phyloP scores from a whole-genome alignment of 176 grass and related monocot species.

The Zea mays region DNA sequence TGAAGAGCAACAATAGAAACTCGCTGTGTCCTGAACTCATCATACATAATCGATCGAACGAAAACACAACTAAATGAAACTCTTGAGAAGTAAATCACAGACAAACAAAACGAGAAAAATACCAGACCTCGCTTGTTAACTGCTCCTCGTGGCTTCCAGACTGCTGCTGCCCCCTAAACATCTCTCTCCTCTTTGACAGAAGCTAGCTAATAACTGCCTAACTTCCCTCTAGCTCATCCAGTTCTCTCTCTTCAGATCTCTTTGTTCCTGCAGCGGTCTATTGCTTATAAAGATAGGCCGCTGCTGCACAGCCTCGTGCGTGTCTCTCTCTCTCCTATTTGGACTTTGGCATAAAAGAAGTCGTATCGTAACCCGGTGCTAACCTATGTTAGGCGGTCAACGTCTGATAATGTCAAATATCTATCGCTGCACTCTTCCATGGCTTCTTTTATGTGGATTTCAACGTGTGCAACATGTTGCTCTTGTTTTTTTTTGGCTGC shows the following conservation, averaged over 20 bases:
- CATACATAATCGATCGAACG: not conserved
- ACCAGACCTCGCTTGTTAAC: slow-evolving; percentile 35
- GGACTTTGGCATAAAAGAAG: slow-evolving; percentile 59
- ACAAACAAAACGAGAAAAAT: not conserved
- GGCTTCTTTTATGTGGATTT: slow-evolving; percentile 52
- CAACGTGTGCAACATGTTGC: slow-evolving; percentile 74
- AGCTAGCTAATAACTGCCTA: slow-evolving; percentile 18
- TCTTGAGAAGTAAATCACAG: slow-evolving; percentile 9
- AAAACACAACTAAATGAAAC: slow-evolving; percentile 16
- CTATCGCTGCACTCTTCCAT: slow-evolving; percentile 52
- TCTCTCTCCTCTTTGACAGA: slow-evolving; percentile 38
- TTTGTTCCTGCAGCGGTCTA: slow-evolving; percentile 35
- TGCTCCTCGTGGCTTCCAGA: slow-evolving; percentile 28
- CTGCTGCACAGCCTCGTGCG: slow-evolving; percentile 17
- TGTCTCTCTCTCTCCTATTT: slow-evolving; percentile 38
- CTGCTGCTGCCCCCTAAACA: slow-evolving; percentile 41
- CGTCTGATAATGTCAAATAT: slow-evolving; percentile 63
- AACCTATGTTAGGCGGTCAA: slow-evolving; percentile 60
- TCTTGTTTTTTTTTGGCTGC: slow-evolving; percentile 29
- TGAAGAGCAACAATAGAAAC: slow-evolving; percentile 6
- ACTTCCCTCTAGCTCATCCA: slow-evolving; percentile 1
- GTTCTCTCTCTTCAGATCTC: slow-evolving; percentile 6
- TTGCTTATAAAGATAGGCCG: slow-evolving; percentile 46
- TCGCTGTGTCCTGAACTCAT: not conserved
- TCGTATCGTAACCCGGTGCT: slow-evolving; percentile 50